Conservation (phyloP, 2,329 filamentous ascomycete genomes). For the Aspergillus puulaauensis region DNA sequence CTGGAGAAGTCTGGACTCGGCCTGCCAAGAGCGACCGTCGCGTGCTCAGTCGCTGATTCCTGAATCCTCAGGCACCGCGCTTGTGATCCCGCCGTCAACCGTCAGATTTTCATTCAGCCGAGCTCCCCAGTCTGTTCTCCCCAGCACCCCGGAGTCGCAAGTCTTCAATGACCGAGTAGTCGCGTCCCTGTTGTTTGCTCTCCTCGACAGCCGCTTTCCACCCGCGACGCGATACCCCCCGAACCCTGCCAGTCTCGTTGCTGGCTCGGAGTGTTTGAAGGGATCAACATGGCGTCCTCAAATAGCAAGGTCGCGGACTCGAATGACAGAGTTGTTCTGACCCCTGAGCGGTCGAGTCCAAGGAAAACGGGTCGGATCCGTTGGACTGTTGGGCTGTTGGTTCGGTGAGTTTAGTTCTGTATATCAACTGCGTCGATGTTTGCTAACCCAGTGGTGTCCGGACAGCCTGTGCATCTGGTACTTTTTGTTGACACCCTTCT, state of each 20-base stretch:
- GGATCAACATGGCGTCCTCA: conserved; percentile 22
- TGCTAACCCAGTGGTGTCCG: not conserved
- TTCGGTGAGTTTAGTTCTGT: conserved; percentile 30
- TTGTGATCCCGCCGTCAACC: conserved; percentile 8
- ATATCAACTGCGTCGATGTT: not conserved
- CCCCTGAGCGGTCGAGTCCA: conserved; percentile 9
- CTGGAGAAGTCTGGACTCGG: not conserved
- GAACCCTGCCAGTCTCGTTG: not conserved
- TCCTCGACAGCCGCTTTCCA: not conserved
- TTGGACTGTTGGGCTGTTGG: conserved; percentile 36
- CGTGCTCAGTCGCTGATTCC: conserved; percentile 1
- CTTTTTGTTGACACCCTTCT: conserved; percentile 72
- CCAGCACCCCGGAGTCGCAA: not conserved
- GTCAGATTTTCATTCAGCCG: conserved; percentile 1
- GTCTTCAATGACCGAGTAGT: conserved; percentile 2
- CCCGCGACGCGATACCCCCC: conserved; percentile 7
- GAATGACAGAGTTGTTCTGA: conserved; percentile 16
- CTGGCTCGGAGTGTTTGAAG: conserved; percentile 5
- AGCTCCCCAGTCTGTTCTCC: not conserved
- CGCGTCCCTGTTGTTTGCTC: not conserved
- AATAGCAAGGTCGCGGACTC: conserved; percentile 27
- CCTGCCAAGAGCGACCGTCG: conserved; percentile 12
- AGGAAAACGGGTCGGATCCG: conserved; percentile 25
- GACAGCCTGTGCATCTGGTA: conserved; percentile 81
- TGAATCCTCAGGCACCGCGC: not conserved